These are phyloP conservation scores for Teratosphaeriaceae sp. DNA, from an alignment of 2,329 filamentous ascomycete genomes.

Conservation along the genomic window DNA sequence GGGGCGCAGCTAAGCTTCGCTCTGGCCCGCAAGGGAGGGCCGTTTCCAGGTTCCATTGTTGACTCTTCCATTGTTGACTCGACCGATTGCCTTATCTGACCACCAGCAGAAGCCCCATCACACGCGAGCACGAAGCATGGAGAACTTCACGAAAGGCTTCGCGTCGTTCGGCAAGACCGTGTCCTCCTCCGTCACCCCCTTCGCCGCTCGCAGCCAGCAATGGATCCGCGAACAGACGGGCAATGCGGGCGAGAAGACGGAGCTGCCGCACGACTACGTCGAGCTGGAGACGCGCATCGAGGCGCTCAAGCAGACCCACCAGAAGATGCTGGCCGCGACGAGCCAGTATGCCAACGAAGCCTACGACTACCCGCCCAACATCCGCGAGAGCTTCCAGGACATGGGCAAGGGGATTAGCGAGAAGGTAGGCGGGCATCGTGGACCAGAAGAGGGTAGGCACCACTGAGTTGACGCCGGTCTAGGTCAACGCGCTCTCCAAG, in stretches of 20 bases:
- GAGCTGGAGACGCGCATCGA: constrained; percentile 98
- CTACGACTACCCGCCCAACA: constrained; percentile 93
- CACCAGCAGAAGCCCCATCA: no score
- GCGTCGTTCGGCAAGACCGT: constrained; percentile 57
- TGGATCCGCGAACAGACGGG: constrained; percentile 97
- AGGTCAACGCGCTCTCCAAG: constrained; percentile 65
- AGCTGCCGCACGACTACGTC: constrained; percentile 94
- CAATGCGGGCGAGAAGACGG: constrained; percentile 93
- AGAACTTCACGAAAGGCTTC: constrained; percentile 63
- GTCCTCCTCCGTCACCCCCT: constrained; percentile 82
- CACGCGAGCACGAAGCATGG: no score
- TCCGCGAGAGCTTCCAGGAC: constrained; percentile 96
- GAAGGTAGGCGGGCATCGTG: constrained; percentile 56
- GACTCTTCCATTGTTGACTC: no score
- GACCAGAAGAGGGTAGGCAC: no score
- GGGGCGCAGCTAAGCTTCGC: no score
- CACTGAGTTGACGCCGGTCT: not conserved
- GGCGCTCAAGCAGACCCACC: constrained; percentile 92
- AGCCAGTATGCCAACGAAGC: constrained; percentile 87
- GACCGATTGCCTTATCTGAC: no score
- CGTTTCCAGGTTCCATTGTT: no score
- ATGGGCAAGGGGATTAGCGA: constrained; percentile 92
- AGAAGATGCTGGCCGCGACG: constrained; percentile 94
- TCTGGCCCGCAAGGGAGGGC: no score
- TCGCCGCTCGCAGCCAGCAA: constrained; percentile 89